These are phyloP conservation scores for Alternaria atra DNA, from an alignment of 2,329 filamentous ascomycete genomes.

Conservation along the genomic window DNA sequence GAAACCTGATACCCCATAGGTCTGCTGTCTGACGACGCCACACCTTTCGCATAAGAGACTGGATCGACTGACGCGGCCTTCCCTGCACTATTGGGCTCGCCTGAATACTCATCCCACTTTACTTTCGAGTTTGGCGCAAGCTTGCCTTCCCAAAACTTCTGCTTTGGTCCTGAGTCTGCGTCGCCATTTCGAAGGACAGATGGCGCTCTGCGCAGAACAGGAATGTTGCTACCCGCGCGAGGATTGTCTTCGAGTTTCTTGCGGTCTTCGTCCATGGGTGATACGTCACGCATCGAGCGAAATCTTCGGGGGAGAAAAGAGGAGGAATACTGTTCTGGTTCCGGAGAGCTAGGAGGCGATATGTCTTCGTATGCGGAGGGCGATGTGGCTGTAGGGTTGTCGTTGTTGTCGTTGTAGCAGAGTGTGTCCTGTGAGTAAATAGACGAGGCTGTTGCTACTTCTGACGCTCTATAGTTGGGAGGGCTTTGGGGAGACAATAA, in stretches of 20 bases:
- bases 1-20: constrained; percentile 49
- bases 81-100: constrained; percentile 66
- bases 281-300: constrained; percentile 50
- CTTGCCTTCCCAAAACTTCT: constrained; percentile 51
- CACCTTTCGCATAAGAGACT: constrained; percentile 47
- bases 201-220: constrained; percentile 47
- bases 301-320: constrained; percentile 37
- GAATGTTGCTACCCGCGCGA: constrained; percentile 38
- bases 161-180: constrained; percentile 24
- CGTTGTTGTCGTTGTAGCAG: constrained; percentile 40
- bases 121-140: constrained; percentile 48
- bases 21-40: constrained; percentile 19
- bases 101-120: constrained; percentile 72
- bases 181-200: constrained; percentile 30
- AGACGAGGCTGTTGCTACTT: constrained; percentile 60
- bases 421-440: constrained; percentile 67
- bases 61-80: constrained; percentile 67
- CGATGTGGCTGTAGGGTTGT: constrained; percentile 27
- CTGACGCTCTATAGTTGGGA: constrained; percentile 36
- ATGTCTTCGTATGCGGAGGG: constrained; percentile 45
- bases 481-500: constrained; percentile 34
- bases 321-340: constrained; percentile 38
- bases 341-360: constrained; percentile 52
- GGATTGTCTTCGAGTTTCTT: constrained; percentile 17
- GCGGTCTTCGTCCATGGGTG: constrained; percentile 51